Percentiles rank a stretch among this genome's conserved stretches.
Conservation (phyloP, 257 asterid species). For the Haberlea rhodopensis region DNA sequence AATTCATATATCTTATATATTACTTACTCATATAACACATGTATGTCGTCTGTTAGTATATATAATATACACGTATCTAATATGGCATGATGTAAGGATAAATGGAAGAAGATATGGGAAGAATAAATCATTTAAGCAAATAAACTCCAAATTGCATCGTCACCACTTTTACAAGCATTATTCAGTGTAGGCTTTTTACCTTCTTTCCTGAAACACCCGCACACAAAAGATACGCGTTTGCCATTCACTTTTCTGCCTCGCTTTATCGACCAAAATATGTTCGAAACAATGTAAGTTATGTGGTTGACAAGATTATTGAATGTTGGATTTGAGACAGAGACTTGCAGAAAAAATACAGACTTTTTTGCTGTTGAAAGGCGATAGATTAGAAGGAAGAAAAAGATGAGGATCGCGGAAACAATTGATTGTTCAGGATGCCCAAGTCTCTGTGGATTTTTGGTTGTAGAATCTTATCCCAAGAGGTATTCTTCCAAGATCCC, state of each 20-base stretch:
- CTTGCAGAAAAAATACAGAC: conserved; percentile 8
- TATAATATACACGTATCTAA: no score
- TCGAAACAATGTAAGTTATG: not conserved
- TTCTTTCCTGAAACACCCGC: not conserved
- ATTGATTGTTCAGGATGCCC: conserved; percentile 54
- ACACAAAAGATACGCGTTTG: conserved; percentile 29
- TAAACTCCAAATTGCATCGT: conserved; percentile 34
- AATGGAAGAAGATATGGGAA: no score
- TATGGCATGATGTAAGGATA: no score
- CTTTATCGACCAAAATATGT: conserved; percentile 13
- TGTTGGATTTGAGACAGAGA: conserved; percentile 14
- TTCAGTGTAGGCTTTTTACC: conserved; percentile 49
- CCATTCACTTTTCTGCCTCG: conserved; percentile 18
- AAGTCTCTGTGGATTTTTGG: conserved; percentile 63
- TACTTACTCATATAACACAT: no score
- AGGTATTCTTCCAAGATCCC: conserved; percentile 97
- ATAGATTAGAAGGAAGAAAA: conserved; percentile 18
- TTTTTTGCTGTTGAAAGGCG: not conserved
- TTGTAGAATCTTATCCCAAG: conserved; percentile 92
- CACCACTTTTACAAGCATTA: conserved; percentile 33
- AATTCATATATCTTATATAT: no score
- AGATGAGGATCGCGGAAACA: conserved; percentile 57
- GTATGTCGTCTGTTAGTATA: no score
- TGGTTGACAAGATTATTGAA: conserved; percentile 13
- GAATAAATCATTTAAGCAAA: no score